A percentile compares a stretch with the other conserved stretches of the same genome.
Conservation (phyloP, 768 basidiomycete genomes). For the Termitomyces titanicus region DNA sequence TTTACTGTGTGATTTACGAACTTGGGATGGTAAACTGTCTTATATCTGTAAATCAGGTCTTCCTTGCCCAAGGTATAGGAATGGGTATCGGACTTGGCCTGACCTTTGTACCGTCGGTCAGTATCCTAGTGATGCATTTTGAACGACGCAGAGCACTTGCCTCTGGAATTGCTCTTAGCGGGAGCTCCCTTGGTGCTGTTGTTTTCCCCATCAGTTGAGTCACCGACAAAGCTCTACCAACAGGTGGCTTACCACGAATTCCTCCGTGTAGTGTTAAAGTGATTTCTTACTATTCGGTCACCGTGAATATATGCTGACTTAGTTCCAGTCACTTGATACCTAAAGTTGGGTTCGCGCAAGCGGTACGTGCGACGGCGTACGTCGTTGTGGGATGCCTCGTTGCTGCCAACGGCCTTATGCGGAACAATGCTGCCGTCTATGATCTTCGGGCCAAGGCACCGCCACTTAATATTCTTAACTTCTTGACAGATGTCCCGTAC, state of each 20-base stretch:
- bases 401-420: constrained; percentile 24
- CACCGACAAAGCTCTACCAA: background rate
- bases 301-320: constrained; percentile 1
- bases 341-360: constrained; percentile 20
- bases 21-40: background rate
- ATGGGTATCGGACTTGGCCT: constrained; percentile 36
- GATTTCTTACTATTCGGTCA: background rate
- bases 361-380: constrained; percentile 27
- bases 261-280: constrained; percentile 19
- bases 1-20: background rate
- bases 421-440: constrained; percentile 11
- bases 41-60: constrained; percentile 14
- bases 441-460: background rate
- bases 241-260: no score
- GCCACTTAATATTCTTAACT: constrained; percentile 9
- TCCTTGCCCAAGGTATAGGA: constrained; percentile 18
- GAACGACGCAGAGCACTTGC: constrained; percentile 33
- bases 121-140: constrained; percentile 43
- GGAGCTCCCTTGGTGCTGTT: constrained; percentile 29
- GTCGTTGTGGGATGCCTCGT: constrained; percentile 20
- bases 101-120: constrained; percentile 36
- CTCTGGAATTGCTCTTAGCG: constrained; percentile 40
- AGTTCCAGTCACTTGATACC: constrained; percentile 14
- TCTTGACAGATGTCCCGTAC: constrained; percentile 3
- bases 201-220: constrained; percentile 28